Conservation (phyloP, 2,329 filamentous ascomycete species). For the Verticillium albo-atrum region DNA sequence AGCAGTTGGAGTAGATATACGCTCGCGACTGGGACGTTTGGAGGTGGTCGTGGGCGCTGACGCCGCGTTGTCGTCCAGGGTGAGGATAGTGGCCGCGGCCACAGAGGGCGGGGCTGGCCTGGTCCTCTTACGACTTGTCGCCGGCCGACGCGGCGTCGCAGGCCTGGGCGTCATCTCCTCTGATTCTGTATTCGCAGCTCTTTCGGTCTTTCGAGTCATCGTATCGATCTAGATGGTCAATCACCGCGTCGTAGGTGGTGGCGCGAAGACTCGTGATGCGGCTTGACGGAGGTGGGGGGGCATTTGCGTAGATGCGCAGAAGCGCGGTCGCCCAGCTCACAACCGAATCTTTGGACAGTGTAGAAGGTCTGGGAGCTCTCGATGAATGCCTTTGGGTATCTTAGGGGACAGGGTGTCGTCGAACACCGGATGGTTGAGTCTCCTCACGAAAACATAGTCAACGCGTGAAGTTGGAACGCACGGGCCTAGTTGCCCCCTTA, state of each 20-base stretch:
- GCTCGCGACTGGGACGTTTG: conserved; percentile 1
- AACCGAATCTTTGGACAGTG: conserved; percentile 11
- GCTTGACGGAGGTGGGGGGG: conserved; percentile 10
- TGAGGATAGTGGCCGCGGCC: background rate
- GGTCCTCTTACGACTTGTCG: conserved; percentile 41
- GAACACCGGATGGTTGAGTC: conserved; percentile 18
- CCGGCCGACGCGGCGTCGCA: conserved; percentile 34
- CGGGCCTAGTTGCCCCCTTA: conserved; percentile 17
- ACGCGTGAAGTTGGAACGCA: conserved; percentile 35
- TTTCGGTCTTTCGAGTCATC: conserved; percentile 6
- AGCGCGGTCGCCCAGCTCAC: conserved; percentile 13
- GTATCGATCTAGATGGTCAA: conserved; percentile 5
- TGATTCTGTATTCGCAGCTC: background rate
- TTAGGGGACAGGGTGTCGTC: conserved; percentile 29
- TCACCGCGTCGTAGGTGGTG: conserved; percentile 17
- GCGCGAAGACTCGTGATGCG: conserved; percentile 14
- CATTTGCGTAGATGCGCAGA: conserved; percentile 12
- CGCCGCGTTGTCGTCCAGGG: background rate
- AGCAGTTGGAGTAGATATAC: background rate
- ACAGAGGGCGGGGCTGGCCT: conserved; percentile 30
- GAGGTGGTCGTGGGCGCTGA: background rate
- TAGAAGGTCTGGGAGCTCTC: conserved; percentile 4
- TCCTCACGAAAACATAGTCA: conserved; percentile 28
- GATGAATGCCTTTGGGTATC: background rate
- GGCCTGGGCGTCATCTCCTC: conserved; percentile 25